These are phyloP conservation scores for Lactifluus rugatus DNA, from an alignment of 768 basidiomycete species.

Conservation along the genomic window DNA sequence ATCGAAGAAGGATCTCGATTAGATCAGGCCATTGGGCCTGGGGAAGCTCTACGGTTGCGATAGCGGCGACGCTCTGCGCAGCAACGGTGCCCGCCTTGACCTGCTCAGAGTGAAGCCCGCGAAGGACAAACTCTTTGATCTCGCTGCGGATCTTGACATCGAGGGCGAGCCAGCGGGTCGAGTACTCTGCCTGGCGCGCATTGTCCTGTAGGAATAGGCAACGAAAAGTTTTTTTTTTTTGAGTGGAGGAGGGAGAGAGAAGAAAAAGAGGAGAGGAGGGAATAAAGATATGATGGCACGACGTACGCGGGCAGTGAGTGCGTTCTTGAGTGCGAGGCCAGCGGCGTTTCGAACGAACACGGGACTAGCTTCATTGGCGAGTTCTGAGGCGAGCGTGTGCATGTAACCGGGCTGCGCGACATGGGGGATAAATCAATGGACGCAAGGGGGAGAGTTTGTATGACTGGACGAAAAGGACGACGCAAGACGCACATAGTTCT, in stretches of 20 bases:
- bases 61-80: constrained; percentile 88
- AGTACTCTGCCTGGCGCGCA: constrained; percentile 63
- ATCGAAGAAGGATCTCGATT: constrained; percentile 78
- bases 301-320: constrained; percentile 79
- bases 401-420: constrained; percentile 77
- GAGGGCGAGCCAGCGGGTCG: constrained; percentile 76
- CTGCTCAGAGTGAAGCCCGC: constrained; percentile 65
- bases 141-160: constrained; percentile 56
- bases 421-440: not conserved
- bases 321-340: constrained; percentile 93
- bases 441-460: constrained; percentile 13
- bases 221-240: too few relatives aligned
- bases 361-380: constrained; percentile 63
- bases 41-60: constrained; percentile 89
- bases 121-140: constrained; percentile 82
- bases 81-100: constrained; percentile 76
- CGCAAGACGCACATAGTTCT: constrained; percentile 82
- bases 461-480: constrained; percentile 9
- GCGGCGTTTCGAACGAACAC: constrained; percentile 88
- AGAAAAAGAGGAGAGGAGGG: constrained; percentile 12
- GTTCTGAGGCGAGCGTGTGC: constrained; percentile 76
- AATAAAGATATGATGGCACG: constrained; percentile 8
- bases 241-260: not conserved
- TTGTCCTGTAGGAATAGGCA: constrained; percentile 45
- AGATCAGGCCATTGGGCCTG: constrained; percentile 82